Evolutionary conservation across 148 eudicot species (phyloP).

Genomic region (Cornus suecica): DNA sequence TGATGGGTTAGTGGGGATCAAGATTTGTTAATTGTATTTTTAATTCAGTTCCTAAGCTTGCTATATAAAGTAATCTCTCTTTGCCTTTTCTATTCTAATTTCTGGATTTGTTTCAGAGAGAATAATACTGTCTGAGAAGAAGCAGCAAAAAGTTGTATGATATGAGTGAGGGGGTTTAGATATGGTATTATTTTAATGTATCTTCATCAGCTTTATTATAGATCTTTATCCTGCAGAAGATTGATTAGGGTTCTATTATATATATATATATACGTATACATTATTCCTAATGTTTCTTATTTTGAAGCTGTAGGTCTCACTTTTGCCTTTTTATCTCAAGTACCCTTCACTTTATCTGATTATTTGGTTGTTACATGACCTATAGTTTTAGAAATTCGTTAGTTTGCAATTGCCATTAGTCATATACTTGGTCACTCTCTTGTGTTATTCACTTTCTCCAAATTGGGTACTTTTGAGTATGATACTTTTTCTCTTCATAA

Average conservation of each 20-base stretch:
- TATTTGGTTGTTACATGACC: background rate
- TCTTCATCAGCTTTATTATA: background rate
- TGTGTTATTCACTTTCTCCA: background rate
- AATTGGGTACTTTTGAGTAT: background rate
- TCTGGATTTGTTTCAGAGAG: background rate
- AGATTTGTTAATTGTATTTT: background rate
- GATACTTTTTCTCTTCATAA: too few species aligned
- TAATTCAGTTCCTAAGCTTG: background rate
- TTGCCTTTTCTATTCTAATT: background rate
- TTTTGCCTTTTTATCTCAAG: background rate
- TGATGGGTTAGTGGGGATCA: slow-evolving; percentile 3
- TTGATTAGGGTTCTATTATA: background rate
- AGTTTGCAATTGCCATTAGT: too few species aligned
- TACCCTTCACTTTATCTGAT: background rate
- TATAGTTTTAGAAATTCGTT: background rate
- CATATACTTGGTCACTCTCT: background rate
- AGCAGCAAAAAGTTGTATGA: slow-evolving; percentile 44
- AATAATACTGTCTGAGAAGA: slow-evolving; percentile 29
- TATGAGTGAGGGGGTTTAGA: slow-evolving; percentile 17
- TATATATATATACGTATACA: too few species aligned
- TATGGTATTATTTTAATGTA: slow-evolving; percentile 10
- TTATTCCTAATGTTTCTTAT: too few species aligned
- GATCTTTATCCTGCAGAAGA: background rate
- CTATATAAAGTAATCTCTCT: background rate
- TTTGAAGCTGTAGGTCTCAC: background rate